Evolutionary conservation across 73 alveolate species (phyloP).

Genomic region (Tetrahymena thermophila): DNA sequence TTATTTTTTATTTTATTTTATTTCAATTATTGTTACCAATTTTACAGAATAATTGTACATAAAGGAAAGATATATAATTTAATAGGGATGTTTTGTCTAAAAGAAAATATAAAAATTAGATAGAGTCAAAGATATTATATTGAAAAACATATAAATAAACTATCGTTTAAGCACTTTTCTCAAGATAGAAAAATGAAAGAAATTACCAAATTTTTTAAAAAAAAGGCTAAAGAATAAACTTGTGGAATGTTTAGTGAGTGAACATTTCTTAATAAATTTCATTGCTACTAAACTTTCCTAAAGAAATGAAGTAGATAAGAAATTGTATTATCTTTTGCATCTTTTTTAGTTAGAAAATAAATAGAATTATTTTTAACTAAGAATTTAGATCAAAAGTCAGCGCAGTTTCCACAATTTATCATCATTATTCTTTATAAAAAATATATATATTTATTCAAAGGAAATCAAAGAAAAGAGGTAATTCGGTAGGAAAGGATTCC

Average conservation of each 20-base stretch:
- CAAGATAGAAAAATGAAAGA: background rate
- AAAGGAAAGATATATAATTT: background rate
- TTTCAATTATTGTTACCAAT: too few species aligned
- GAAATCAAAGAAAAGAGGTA: background rate
- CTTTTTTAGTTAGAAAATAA: background rate
- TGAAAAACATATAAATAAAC: too few species aligned
- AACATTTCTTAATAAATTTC: background rate
- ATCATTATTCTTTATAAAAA: background rate
- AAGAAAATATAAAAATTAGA: too few species aligned
- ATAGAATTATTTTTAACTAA: background rate
- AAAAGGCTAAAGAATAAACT: background rate
- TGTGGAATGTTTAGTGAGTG: background rate
- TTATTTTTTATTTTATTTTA: too few species aligned
- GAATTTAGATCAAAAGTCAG: background rate
- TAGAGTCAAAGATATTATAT: background rate
- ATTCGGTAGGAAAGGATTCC: background rate
- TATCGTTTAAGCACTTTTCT: background rate
- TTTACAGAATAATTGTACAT: background rate
- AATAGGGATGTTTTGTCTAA: background rate
- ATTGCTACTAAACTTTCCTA: background rate
- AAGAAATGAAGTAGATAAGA: background rate
- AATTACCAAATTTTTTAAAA: background rate
- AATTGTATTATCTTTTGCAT: background rate
- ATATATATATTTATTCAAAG: background rate
- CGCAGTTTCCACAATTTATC: background rate